Percentiles rank a stretch among this genome's conserved stretches.
Conservation (phyloP, 2,329 filamentous ascomycete species). For the Fusarium sp. region DNA sequence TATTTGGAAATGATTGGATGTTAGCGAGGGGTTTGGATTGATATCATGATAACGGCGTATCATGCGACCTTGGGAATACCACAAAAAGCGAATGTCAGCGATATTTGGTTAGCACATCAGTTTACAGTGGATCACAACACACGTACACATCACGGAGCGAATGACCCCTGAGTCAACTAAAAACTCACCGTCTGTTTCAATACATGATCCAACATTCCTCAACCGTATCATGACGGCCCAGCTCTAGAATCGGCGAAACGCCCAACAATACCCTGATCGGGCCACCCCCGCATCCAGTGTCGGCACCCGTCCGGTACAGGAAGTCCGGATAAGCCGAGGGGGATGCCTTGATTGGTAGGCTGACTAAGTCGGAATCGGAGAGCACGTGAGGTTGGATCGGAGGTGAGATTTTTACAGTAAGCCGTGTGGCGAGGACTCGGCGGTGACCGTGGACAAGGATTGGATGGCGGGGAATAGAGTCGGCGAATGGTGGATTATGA, state of each 20-base stretch:
- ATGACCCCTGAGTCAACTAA: neutral
- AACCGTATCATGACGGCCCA: neutral
- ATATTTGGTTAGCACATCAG: neutral
- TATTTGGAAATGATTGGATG: neutral
- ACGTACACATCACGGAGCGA: neutral
- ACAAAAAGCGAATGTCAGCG: neutral
- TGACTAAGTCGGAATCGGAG: slow-evolving; percentile 1
- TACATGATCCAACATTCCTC: slow-evolving; percentile 21
- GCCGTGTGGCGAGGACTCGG: slow-evolving; percentile 22
- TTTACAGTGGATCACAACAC: neutral
- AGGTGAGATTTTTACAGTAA: neutral
- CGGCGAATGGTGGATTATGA: neutral
- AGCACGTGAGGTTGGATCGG: slow-evolving; percentile 10
- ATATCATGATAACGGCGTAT: slow-evolving; percentile 17
- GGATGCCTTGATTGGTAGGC: neutral
- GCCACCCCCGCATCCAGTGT: slow-evolving; percentile 6
- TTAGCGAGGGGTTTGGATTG: neutral
- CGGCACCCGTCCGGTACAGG: neutral
- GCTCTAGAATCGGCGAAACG: neutral
- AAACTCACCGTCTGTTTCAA: slow-evolving; percentile 3
- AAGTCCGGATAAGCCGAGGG: slow-evolving; percentile 19
- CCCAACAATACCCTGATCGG: slow-evolving; percentile 1
- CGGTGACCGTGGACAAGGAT: slow-evolving; percentile 2
- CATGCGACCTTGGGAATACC: neutral
- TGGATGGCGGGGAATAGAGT: neutral